Conservation (phyloP, 2,329 filamentous ascomycete species). For the Colletotrichum shisoi region DNA sequence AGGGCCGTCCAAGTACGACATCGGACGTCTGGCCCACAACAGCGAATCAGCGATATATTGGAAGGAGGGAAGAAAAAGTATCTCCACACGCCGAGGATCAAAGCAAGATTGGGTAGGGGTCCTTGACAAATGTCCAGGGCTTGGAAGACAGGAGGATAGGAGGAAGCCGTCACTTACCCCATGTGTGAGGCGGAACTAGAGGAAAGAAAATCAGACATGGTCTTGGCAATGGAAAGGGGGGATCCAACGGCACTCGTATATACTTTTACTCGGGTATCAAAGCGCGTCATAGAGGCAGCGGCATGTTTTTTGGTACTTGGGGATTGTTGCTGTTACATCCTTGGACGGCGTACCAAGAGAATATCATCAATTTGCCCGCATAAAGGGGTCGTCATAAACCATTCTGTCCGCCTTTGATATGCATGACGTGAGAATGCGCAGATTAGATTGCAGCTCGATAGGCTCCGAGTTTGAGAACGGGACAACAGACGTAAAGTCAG, state of each 20-base stretch:
- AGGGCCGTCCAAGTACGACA: conserved; percentile 25
- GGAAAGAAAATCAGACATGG: conserved; percentile 15
- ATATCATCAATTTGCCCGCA: not conserved
- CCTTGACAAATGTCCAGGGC: conserved; percentile 10
- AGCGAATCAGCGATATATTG: conserved; percentile 24
- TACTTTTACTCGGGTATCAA: conserved; percentile 8
- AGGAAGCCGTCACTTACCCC: conserved; percentile 12
- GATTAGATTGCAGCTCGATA: not conserved
- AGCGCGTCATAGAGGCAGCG: conserved; percentile 28
- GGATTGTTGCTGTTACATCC: conserved; percentile 12
- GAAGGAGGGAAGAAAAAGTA: not conserved
- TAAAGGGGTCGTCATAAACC: not conserved
- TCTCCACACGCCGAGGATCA: conserved; percentile 21
- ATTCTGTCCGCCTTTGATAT: not conserved
- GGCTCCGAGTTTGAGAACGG: not conserved
- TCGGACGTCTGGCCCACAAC: conserved; percentile 26
- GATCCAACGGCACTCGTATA: conserved; percentile 18
- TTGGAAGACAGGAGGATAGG: conserved; percentile 21
- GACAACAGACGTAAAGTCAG: not conserved
- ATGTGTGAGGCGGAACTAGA: conserved; percentile 16
- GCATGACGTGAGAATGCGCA: not conserved
- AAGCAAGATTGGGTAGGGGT: conserved; percentile 15
- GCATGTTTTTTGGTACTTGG: not conserved
- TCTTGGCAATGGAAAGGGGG: conserved; percentile 14
- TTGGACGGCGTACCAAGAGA: not conserved